Base-by-base conservation (phyloP, 2,329 filamentous ascomycete genomes). In the Calonectria leucothoes region DNA sequence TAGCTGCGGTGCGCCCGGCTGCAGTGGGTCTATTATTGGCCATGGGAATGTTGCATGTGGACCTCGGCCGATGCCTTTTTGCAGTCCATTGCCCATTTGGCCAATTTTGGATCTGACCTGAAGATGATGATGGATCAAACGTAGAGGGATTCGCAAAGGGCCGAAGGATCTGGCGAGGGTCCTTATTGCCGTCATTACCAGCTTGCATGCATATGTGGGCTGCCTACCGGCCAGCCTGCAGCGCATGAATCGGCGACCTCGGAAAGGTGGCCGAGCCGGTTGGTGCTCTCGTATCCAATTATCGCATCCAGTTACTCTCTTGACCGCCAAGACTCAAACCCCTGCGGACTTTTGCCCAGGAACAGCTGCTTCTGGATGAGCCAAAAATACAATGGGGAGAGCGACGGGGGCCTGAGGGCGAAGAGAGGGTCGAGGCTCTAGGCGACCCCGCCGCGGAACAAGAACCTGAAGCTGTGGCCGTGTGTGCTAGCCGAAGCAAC, bases 261-360 rank as follows among this genome's bases (percentile, higher is more conserved):
- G 42, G 42, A 23, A 23, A n/a, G 25, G 37, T 25, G 33, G 6
- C 51, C 51, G 51, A 33, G 51, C 51, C 39, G 25, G 25, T 11
- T 29, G 27, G 25, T 14, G 31, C n/a, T 23, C 55, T 59, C 55
- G 55, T 59, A 59, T 59, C 33, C 55, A 39, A 25, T 37, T 39
- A 59, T 59, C 55, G 55, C 55, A 61, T 61, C 39, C 15, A 39
- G 33, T 14, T 33, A 3, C 52, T 35, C 20, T 25, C 55, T 11
- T 55, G 55, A 61, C 33, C 35, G 55, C 55, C 55, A 61, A 61
- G 55, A 6, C 39, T 14, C 33, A 7, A 20, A 20, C 55, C 55
- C 55, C 55, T 39, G 55, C 55, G 55, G 55, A 61, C 55, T 61
- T 61, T 61, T 61, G 55, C 25, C 35, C 33, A 35, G n/a, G 55